These are phyloP conservation scores for Trichoderma harzianum DNA, from an alignment of 2,329 filamentous ascomycete genomes.

Conservation along the genomic window DNA sequence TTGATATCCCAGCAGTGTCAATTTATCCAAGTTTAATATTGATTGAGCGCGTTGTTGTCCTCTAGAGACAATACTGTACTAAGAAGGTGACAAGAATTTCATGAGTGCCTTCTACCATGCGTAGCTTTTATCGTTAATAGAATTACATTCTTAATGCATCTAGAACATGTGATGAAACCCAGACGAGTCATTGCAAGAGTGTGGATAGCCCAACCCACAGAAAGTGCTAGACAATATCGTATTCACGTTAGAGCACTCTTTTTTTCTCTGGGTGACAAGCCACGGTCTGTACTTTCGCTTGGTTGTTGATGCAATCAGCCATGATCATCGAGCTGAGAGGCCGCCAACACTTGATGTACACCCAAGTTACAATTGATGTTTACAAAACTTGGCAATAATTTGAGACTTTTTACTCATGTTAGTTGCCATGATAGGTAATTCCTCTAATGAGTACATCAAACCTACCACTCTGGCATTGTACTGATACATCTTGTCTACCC, in stretches of 20 bases:
- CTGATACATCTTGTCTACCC: neutral
- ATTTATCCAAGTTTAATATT: neutral
- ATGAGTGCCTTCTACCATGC: neutral
- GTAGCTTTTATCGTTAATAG: neutral
- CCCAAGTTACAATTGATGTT: neutral
- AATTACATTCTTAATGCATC: neutral
- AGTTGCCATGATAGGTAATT: neutral
- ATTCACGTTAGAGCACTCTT: neutral
- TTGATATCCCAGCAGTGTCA: neutral
- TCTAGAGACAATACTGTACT: neutral
- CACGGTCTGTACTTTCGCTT: neutral
- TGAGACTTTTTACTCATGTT: neutral
- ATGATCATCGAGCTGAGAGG: neutral
- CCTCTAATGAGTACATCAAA: neutral
- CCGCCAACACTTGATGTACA: neutral
- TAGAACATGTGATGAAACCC: neutral
- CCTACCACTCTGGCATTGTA: neutral
- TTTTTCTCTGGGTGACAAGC: neutral
- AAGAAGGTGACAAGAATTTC: neutral
- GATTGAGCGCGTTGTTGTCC: neutral
- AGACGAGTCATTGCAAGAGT: neutral
- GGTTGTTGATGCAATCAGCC: neutral
- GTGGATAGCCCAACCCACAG: neutral
- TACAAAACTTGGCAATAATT: neutral
- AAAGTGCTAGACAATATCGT: neutral